Percentiles rank a stretch among this genome's conserved stretches.
phyloP scores from a whole-genome alignment of 495 filamentous ascomycete genomes.

The Penicillium chermesinum region DNA sequence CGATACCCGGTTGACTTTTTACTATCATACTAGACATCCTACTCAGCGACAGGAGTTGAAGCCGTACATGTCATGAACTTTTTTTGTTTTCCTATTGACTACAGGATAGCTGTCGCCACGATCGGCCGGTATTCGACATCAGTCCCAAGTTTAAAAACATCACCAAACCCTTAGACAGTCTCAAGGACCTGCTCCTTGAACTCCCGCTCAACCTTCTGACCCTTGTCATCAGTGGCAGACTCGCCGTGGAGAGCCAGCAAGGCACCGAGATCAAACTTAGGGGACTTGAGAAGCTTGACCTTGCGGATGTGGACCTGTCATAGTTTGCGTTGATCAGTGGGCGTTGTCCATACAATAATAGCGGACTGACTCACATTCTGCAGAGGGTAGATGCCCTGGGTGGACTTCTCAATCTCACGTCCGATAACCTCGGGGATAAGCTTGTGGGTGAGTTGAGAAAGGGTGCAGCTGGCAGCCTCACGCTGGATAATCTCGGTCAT shows the following conservation, averaged over 20 bases:
- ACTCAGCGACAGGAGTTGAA: constrained; percentile 10
- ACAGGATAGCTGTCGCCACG: constrained; percentile 25
- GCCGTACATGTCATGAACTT: constrained; percentile 31
- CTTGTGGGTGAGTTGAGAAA: constrained; percentile 93
- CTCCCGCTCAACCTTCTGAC: constrained; percentile 97
- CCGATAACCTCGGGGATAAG: constrained; percentile 98
- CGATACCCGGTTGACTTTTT: background rate
- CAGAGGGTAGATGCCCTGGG: constrained; percentile 97
- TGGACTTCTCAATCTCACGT: constrained; percentile 98
- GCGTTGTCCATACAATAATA: background rate
- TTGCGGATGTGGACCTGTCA: constrained; percentile 96
- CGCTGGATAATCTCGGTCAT: constrained; percentile 98
- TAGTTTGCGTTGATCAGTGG: background rate
- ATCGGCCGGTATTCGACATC: constrained; percentile 26
- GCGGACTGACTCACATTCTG: constrained; percentile 70
- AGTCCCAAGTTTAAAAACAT: too few species aligned
- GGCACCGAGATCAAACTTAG: constrained; percentile 97
- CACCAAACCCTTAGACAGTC: constrained; percentile 61
- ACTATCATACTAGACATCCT: constrained; percentile 1
- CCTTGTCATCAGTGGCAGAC: constrained; percentile 90
- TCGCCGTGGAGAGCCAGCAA: constrained; percentile 94
- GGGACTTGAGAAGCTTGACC: constrained; percentile 96
- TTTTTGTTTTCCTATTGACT: constrained; percentile 30
- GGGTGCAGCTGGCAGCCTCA: constrained; percentile 87
- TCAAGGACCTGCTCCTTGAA: constrained; percentile 97